Percentiles rank a stretch among this genome's conserved stretches.
Evolutionary conservation across 2,329 filamentous ascomycete species (phyloP).

Genomic region (Spiromastix sp.): DNA sequence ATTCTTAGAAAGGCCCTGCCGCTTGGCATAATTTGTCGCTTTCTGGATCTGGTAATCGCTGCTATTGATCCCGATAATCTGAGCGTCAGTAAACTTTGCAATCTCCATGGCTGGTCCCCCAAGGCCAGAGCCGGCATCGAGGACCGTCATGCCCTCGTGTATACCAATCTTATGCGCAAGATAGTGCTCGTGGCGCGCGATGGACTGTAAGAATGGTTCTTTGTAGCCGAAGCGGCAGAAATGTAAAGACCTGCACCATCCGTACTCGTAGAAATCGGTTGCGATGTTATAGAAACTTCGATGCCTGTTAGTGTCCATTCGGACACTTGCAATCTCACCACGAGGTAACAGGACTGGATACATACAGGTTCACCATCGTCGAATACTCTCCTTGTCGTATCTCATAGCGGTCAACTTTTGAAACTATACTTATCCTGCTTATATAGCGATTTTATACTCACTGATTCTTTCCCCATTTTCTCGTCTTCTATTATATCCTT

Average conservation of each 20-base stretch:
- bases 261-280: slow-evolving; percentile 11
- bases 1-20: slow-evolving; percentile 9
- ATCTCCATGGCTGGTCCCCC: slow-evolving; percentile 20
- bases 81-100: slow-evolving; percentile 16
- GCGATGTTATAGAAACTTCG: slow-evolving; percentile 14
- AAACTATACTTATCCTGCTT: neutral
- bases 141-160: slow-evolving; percentile 15
- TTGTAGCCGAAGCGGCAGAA: slow-evolving; percentile 13
- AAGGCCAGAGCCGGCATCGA: slow-evolving; percentile 22
- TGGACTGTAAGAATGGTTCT: slow-evolving; percentile 10
- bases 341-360: neutral
- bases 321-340: too few species aligned
- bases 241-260: slow-evolving; percentile 14
- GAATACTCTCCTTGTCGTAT: neutral
- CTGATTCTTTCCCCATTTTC: neutral
- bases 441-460: neutral
- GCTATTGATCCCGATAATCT: slow-evolving; percentile 18
- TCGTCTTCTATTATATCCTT: neutral
- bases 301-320: neutral
- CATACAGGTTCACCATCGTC: neutral
- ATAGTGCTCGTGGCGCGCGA: slow-evolving; percentile 17
- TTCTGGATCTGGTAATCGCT: slow-evolving; percentile 19
- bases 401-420: neutral
- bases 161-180: slow-evolving; percentile 16
- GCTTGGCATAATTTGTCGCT: slow-evolving; percentile 11